Conservation (phyloP, 164 flowering plant genomes). For the Aristolochia fimbriata region DNA sequence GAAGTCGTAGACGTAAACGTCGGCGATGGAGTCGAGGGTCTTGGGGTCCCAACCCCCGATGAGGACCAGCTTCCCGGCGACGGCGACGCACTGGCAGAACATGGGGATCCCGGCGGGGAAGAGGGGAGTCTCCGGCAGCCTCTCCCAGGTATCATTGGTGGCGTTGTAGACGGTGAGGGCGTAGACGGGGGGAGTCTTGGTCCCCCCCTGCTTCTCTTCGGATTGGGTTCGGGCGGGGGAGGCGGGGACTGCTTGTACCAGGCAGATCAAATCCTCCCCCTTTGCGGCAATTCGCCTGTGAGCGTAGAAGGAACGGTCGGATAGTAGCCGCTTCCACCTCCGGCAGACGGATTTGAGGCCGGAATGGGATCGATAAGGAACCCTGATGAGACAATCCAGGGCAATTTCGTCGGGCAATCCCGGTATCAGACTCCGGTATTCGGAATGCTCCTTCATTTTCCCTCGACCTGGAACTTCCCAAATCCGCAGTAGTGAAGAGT, state of each 20-base stretch:
- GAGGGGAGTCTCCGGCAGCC: not conserved
- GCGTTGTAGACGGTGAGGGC: slow-evolving; percentile 18
- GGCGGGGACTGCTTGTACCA: slow-evolving; percentile 24
- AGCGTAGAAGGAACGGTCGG: slow-evolving; percentile 6
- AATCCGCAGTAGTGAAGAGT: too few relatives aligned
- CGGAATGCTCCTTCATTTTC: not conserved
- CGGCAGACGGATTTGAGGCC: slow-evolving; percentile 19
- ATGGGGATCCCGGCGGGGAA: slow-evolving; percentile 14
- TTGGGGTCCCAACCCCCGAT: slow-evolving; percentile 33
- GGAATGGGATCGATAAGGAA: slow-evolving; percentile 16
- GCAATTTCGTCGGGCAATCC: slow-evolving; percentile 28
- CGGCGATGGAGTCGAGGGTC: slow-evolving; percentile 18
- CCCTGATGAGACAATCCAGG: slow-evolving; percentile 21
- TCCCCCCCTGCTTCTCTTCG: not conserved
- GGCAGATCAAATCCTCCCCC: slow-evolving; percentile 22
- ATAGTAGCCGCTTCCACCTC: slow-evolving; percentile 16
- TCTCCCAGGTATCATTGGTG: slow-evolving; percentile 8
- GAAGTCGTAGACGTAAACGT: slow-evolving; percentile 19
- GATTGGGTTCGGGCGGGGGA: not conserved
- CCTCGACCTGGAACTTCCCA: not conserved
- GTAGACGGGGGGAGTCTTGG: slow-evolving; percentile 9
- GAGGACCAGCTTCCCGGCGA: slow-evolving; percentile 17
- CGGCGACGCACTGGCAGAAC: slow-evolving; percentile 26
- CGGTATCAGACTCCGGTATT: slow-evolving; percentile 10
- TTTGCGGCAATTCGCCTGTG: slow-evolving; percentile 7